A percentile compares a stretch with the other conserved stretches of the same genome.
Evolutionary conservation across 768 basidiomycete species (phyloP).

Genomic region (Leccinum ochraceum): DNA sequence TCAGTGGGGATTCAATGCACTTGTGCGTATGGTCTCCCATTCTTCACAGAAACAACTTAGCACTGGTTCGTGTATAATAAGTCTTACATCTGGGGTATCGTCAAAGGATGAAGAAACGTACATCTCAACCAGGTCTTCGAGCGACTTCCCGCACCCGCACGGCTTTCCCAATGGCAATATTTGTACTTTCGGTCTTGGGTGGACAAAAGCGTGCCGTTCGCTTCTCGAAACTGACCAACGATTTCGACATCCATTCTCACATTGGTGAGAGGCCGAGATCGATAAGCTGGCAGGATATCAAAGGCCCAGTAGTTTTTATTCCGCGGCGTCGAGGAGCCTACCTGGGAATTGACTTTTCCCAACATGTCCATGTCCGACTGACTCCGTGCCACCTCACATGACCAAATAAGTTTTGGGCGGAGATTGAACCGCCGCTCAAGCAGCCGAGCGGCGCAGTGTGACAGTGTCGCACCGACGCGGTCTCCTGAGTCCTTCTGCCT

Average conservation of each 20-base stretch:
- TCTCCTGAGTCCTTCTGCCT: too few species aligned
- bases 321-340: too few species aligned
- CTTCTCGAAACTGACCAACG: neutral
- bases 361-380: too few species aligned
- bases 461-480: too few species aligned
- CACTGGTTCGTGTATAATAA: neutral
- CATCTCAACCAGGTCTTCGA: neutral
- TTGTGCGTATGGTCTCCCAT: neutral
- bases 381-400: too few species aligned
- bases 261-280: neutral
- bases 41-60: neutral
- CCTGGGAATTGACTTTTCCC: too few species aligned
- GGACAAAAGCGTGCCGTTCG: neutral
- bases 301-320: neutral
- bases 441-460: too few species aligned
- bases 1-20: neutral
- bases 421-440: too few species aligned
- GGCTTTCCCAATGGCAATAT: neutral
- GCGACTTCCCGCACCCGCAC: too few species aligned
- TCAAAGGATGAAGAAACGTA: neutral
- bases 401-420: too few species aligned
- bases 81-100: neutral
- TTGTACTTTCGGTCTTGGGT: neutral
- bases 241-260: neutral
- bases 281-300: neutral